Evolutionary conservation across 345 rosid genomes (phyloP).

Genomic region (Linum lewisii): DNA sequence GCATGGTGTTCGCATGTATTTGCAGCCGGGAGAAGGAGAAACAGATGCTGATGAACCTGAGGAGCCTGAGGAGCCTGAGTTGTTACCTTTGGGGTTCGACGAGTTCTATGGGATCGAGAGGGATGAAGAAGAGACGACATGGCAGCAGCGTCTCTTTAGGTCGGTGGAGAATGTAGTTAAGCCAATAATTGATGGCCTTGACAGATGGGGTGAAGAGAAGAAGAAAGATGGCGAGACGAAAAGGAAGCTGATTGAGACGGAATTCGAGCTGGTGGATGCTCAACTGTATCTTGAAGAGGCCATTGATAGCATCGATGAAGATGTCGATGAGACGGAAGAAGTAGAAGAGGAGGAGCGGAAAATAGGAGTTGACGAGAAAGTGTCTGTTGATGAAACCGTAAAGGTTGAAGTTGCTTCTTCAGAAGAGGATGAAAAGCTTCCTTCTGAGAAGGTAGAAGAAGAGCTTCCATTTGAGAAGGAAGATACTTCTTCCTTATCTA

Average conservation of each 20-base stretch:
- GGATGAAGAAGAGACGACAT: constrained; percentile 31
- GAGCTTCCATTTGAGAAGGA: constrained; percentile 41
- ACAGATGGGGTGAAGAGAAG: constrained; percentile 74
- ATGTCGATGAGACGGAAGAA: constrained; percentile 58
- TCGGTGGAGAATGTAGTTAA: constrained; percentile 42
- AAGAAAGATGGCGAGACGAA: constrained; percentile 54
- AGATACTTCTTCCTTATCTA: constrained; percentile 23
- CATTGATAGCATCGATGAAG: constrained; percentile 77
- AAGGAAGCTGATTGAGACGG: constrained; percentile 48
- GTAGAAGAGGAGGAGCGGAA: neutral
- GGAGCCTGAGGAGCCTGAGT: constrained; percentile 46
- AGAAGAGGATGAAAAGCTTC: neutral
- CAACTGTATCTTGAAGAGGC: constrained; percentile 85
- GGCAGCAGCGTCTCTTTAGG: constrained; percentile 33
- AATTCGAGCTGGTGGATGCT: constrained; percentile 75
- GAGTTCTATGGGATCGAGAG: constrained; percentile 68
- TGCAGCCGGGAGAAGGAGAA: constrained; percentile 84
- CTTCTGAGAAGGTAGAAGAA: constrained; percentile 26
- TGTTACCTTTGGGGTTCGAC: constrained; percentile 83
- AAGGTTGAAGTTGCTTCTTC: neutral
- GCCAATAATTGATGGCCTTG: constrained; percentile 43
- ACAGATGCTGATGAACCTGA: constrained; percentile 47
- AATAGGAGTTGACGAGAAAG: neutral
- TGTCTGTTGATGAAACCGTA: neutral
- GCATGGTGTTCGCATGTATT: constrained; percentile 70